Evolutionary conservation across 441 rosid genomes (phyloP), one percentile per base, ranked within the genome.

Genomic region (Croton laevigatus): DNA sequence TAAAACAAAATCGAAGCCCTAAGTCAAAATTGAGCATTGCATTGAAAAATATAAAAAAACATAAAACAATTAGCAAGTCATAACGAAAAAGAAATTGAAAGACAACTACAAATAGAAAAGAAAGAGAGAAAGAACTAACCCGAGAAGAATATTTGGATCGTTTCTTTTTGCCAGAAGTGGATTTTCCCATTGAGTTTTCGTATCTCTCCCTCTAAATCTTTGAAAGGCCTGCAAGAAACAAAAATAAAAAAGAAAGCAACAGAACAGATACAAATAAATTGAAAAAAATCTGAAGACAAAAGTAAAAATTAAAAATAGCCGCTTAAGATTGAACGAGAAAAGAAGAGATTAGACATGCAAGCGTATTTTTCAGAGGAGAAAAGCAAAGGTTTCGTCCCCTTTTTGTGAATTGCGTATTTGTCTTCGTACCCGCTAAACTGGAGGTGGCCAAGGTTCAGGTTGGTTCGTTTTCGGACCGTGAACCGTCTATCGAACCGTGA

Each of bases 151-250:
- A 71, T 77, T 75, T 85, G 61, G 93, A 74, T 74, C 81, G 87
- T 70, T 85, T 90, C 36, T 71, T 85, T 84, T 84, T 85, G 17
- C 53, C 17, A 52, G 96, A 81, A 68, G 81, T 80, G 9, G 90
- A 80, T 80, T 93, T 93, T 3, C 88, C 91, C 97, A 90, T 91
- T 67, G 42, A 66, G 20, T 22, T 57, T 42, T 66, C 40, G 68
- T 53, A 66, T 49, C 10, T 32, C 9, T 51, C 6, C 12, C 46
- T 53, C 36, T 53, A 66, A 59, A 65, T 36, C 59, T 66, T 5
- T 49, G 19, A 49, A 59, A 51, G 19, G 69, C 78, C 88, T 76
- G 81, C 84, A 74, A 70, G 8, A 80, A 59, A 7, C 70, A 61
- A 75, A 63, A 75, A 22, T 38, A 68, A 68, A 53, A 42, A 66